Base-by-base conservation (phyloP, 768 basidiomycete genomes). In the Tubosaeta brunneosetosa region DNA sequence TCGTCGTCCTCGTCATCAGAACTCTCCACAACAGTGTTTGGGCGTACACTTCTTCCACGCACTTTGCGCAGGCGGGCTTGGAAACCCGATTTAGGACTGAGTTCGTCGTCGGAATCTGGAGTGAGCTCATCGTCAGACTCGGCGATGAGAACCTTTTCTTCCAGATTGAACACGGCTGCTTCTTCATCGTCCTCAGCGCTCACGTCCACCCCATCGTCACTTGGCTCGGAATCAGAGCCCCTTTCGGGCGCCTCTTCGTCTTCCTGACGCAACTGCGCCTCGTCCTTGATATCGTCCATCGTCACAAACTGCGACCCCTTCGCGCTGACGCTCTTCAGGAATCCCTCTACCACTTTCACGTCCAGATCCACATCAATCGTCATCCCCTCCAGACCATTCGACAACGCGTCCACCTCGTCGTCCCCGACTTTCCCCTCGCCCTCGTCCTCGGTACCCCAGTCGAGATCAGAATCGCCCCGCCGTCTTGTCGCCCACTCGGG, bases 251-350 rank as follows among this genome's bases (percentile, higher is more conserved):
- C 71, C 1, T 74, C 71, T 26, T 75, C 78, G 51, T 84, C 82
- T 58, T 85, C 82, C 37, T 36, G 52, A 47, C 57, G 63, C 63
- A 85, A 78, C 56, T 65, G 67, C 51, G 73, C 74, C 48, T 70
- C 75, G 64, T 86, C 85, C 43, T 71, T 77, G 19, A 88, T 60
- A 67, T 91, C 88, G 60, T 83, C 85, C 69, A 83, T 81, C n/a
- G 83, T 84, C 43, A 78, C 67, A 55, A 77, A 75, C 42, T 53
- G 58, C 4, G 75, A 76, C 6, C 79, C 82, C 19, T 74, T 65
- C 8, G 56, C 74, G 52, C 78, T 67, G 73, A 80, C 76, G 6
- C 84, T 75, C 46, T 71, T 61, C 38, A 79, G 71, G 53, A 87
- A 87, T 13, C 68, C 62, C 53, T 67, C 64, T 84, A 88, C 79